Evolutionary conservation across 2,329 filamentous ascomycete genomes (phyloP), one percentile per base, ranked within the genome.

Genomic region (Beauveria asiatica): DNA sequence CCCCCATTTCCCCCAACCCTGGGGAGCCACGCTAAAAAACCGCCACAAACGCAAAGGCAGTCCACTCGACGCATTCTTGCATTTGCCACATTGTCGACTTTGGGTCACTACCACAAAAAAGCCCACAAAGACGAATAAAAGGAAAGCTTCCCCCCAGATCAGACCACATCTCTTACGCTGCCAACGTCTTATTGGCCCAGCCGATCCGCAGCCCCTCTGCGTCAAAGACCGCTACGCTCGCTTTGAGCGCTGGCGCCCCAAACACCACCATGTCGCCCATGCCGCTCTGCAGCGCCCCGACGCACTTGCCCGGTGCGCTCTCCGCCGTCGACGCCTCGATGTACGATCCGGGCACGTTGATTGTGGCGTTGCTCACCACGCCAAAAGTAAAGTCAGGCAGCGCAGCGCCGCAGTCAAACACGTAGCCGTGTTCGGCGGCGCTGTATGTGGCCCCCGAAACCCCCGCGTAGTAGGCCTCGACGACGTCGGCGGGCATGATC

Each of bases 401-500:
- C 72, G 77, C 52, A 72, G 77, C 41, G 76, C 75, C 59, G 75
- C 74, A 45, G 78, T 80, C 69, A 74, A 71, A 53, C 63, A 69
- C 63, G 65, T 52, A 74, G 64, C 68, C 78, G 50, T 52, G 27
- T 5, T 56, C 51, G 16, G 16, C 37, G 33, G n/a, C 25, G 45
- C 49, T 56, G 46, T 57, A 56, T 9, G 23, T 10, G 5, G 39
- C 30, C 13, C 49, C 49, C n/a, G 53, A 9, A 10, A 61, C 55
- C 27, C 10, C 27, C 21, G 69, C 64, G 67, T 81, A 82, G 71
- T 82, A 83, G 13, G 67, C 74, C 3, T 76, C 65, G 41, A 79
- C 76, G 53, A 85, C 76, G 45, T 72, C 68, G 48, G 78, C 71
- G 68, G 83, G 81, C 62, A 84, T 78, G 49, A 87, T 75, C 64